These are phyloP conservation scores for Triticum turgidum DNA, from an alignment of 176 grass and related monocot genomes.

Conservation along the genomic window DNA sequence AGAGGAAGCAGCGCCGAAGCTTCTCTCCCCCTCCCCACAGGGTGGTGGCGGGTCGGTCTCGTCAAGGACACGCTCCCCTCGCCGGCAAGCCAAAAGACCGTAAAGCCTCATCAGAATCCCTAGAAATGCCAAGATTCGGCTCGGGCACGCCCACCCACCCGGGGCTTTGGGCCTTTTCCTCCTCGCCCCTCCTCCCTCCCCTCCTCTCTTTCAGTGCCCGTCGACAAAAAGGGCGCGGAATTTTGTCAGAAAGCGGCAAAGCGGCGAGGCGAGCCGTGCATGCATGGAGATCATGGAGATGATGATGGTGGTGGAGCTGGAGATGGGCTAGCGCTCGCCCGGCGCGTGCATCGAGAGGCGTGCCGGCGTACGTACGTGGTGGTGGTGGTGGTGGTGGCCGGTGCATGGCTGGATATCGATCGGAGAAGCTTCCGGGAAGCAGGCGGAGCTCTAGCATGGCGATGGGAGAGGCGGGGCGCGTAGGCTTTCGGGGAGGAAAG, in stretches of 20 bases:
- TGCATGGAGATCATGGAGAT: constrained; percentile 15
- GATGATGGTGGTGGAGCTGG: not conserved
- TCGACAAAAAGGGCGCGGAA: constrained; percentile 52
- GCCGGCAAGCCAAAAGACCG: constrained; percentile 38
- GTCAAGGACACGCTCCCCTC: constrained; percentile 58
- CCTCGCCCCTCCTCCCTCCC: constrained; percentile 11
- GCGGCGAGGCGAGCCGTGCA: not conserved
- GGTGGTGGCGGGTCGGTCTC: constrained; percentile 37
- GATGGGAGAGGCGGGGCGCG: not conserved
- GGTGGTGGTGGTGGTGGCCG: constrained; percentile 20
- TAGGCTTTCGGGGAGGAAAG: constrained; percentile 48
- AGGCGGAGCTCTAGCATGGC: constrained; percentile 36
- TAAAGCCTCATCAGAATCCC: constrained; percentile 48
- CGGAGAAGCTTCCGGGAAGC: constrained; percentile 81
- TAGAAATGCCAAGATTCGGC: constrained; percentile 84
- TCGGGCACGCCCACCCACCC: constrained; percentile 37
- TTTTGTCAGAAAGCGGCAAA: constrained; percentile 71
- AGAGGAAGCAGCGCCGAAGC: constrained; percentile 73
- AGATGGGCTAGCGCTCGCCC: constrained; percentile 8
- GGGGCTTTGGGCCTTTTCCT: not conserved
- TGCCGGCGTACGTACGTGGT: constrained; percentile 14
- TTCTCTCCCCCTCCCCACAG: constrained; percentile 36
- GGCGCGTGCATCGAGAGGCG: constrained; percentile 28
- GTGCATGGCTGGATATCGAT: constrained; percentile 26
- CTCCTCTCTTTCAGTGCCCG: constrained; percentile 50